phyloP scores from a whole-genome alignment of 192 early-diverging fungal species.

The Phycomyces nitens region DNA sequence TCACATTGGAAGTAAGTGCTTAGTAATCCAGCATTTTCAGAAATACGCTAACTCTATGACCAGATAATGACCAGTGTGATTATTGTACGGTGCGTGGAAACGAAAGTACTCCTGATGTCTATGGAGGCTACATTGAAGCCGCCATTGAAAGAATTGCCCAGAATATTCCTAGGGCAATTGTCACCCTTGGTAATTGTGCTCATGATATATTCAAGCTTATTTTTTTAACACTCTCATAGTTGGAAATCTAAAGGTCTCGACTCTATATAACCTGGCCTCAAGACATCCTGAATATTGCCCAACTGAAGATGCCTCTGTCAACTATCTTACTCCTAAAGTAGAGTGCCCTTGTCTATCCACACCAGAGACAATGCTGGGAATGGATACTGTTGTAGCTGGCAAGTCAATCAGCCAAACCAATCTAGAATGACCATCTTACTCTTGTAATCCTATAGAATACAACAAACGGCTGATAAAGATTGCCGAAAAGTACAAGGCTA shows the following conservation, averaged over 20 bases:
- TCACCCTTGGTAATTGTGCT: conserved; percentile 18
- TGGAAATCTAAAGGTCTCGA: conserved; percentile 22
- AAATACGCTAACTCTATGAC: neutral
- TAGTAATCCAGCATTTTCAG: neutral
- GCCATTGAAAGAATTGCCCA: conserved; percentile 14
- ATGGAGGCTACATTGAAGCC: conserved; percentile 16
- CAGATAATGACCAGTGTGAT: conserved; percentile 24
- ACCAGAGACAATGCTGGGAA: conserved; percentile 4
- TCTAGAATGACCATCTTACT: too few relatives aligned
- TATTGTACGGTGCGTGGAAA: conserved; percentile 5
- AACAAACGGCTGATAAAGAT: conserved; percentile 13
- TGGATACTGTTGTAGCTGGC: conserved; percentile 19
- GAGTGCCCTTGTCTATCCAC: conserved; percentile 15
- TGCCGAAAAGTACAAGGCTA: conserved; percentile 20
- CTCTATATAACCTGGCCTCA: conserved; percentile 10
- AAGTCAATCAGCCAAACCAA: neutral
- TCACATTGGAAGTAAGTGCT: conserved; percentile 24
- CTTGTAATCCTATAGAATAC: too few relatives aligned
- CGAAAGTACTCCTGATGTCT: neutral
- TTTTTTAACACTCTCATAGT: neutral
- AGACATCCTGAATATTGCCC: conserved; percentile 19
- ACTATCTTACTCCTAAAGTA: neutral
- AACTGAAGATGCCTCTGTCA: neutral
- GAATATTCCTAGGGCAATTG: conserved; percentile 14
- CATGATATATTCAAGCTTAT: too few relatives aligned